Base-by-base conservation (phyloP, 1,284 basidiomycete genomes). In the Apiotrichum porosum region DNA sequence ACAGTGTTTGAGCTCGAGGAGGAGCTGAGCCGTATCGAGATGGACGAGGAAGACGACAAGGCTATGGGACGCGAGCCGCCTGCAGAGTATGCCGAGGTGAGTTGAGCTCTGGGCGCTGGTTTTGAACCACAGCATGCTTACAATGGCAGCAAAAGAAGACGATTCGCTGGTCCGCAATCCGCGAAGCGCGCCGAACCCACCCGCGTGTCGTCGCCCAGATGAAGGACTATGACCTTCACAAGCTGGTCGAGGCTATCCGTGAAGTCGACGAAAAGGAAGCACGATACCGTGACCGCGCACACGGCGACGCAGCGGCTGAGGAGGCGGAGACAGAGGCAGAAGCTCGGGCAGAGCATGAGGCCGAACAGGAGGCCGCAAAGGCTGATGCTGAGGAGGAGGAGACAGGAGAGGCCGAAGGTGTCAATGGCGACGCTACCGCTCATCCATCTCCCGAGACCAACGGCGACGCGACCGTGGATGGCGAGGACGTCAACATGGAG, bases 21-120 rank as follows among this genome's bases (percentile, higher is more conserved):
- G 35, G 58, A 64, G 42, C 52, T 65, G 15, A n/a, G 37, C 28
- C 39, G 41, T 19, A 58, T 69, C 22, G 62, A 65, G 40, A 54
- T 41, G 47, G 66, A 65, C 18, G 63, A 65, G 36, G 66, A 65
- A 47, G 66, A 68, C 41, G 64, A 69, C 42, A 54, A 50, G 39
- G 66, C 63, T 3, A 65, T 69, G 63, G 66, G 66, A 5, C 55
- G 43, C 12, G 61, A 62, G 31, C 48, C 49, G 9, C 37, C 52
- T 1, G 47, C 57, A 2, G 57, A 61, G 26, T 53, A 60, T 35
- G 50, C 55, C 23, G 61, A 65, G 51, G 66, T 66, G 34, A 35
- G 59, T 54, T 6, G 13, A 17, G 14, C 39, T 9, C 17, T 17
- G 3, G 4, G 4, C 6, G 18, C 9, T 19, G 18, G n/a, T 34